phyloP scores from a whole-genome alignment of 805 yeast species.

The Debaryomyces prosopidis region DNA sequence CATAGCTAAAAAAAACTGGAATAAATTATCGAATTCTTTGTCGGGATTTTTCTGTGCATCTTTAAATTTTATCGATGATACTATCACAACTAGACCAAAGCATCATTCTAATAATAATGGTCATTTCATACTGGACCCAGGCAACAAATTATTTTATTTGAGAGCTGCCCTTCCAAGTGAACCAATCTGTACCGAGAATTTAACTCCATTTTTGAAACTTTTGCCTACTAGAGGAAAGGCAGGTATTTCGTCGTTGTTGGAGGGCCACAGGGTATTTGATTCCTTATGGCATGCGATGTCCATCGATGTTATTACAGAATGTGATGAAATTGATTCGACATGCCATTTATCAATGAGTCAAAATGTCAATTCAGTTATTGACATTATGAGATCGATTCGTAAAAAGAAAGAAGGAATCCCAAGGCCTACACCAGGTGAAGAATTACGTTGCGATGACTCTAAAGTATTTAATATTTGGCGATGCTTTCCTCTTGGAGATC shows the following conservation, averaged over 20 bases:
- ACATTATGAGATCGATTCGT: constrained; percentile 66
- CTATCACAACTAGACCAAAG: constrained; percentile 64
- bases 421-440: constrained; percentile 68
- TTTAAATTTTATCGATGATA: constrained; percentile 78
- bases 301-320: constrained; percentile 67
- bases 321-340: constrained; percentile 30
- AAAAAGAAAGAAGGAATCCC: constrained; percentile 70
- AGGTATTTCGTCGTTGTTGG: constrained; percentile 80
- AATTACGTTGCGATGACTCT: constrained; percentile 69
- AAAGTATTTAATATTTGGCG: constrained; percentile 61
- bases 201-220: constrained; percentile 88
- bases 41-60: constrained; percentile 96
- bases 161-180: constrained; percentile 92
- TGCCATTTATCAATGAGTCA: constrained; percentile 63
- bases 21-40: constrained; percentile 64
- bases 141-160: constrained; percentile 51
- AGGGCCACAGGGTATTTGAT: constrained; percentile 89
- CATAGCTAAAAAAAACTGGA: constrained; percentile 69
- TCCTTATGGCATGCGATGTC: constrained; percentile 94
- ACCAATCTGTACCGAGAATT: constrained; percentile 94
- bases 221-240: constrained; percentile 91
- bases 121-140: constrained; percentile 4
- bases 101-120: constrained; percentile 46
- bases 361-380: constrained; percentile 68
- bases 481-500: constrained; percentile 76